Percentiles rank a stretch among this genome's conserved stretches.
phyloP scores from a whole-genome alignment of 2,329 filamentous ascomycete species.

The Xylariales sp. region DNA sequence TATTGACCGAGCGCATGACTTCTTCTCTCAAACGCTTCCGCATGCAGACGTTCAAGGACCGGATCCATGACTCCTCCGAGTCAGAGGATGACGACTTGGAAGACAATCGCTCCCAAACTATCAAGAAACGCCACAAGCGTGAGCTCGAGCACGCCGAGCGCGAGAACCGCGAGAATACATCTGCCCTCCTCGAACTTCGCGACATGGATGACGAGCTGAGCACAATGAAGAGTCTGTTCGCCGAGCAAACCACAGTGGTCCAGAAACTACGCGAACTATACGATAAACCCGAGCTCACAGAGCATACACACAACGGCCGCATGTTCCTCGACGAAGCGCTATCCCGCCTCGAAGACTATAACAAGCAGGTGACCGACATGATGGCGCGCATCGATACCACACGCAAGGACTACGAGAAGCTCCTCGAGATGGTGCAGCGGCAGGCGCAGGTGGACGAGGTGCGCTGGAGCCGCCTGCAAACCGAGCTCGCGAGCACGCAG shows the following conservation, averaged over 20 bases:
- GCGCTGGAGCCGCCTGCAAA: constrained; percentile 56
- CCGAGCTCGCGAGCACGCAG: constrained; percentile 58
- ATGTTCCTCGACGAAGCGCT: constrained; percentile 50
- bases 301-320: constrained; percentile 40
- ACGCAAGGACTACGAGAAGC: constrained; percentile 59
- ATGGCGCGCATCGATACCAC: constrained; percentile 51
- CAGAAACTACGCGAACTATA: constrained; percentile 42
- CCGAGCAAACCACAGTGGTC: constrained; percentile 49
- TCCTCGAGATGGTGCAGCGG: constrained; percentile 63
- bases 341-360: constrained; percentile 49
- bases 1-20: constrained; percentile 59
- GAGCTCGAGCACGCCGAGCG: constrained; percentile 42
- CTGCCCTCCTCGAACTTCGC: constrained; percentile 56
- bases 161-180: constrained; percentile 59
- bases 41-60: constrained; percentile 49
- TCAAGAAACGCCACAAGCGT: constrained; percentile 36
- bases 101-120: constrained; percentile 33
- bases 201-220: constrained; percentile 61
- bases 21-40: constrained; percentile 58
- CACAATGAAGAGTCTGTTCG: constrained; percentile 52
- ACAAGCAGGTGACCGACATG: constrained; percentile 52
- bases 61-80: constrained; percentile 28
- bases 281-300: constrained; percentile 33
- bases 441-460: constrained; percentile 64
- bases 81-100: constrained; percentile 38